Evolutionary conservation across 441 rosid genomes (phyloP).

Genomic region (Populus hybrid): DNA sequence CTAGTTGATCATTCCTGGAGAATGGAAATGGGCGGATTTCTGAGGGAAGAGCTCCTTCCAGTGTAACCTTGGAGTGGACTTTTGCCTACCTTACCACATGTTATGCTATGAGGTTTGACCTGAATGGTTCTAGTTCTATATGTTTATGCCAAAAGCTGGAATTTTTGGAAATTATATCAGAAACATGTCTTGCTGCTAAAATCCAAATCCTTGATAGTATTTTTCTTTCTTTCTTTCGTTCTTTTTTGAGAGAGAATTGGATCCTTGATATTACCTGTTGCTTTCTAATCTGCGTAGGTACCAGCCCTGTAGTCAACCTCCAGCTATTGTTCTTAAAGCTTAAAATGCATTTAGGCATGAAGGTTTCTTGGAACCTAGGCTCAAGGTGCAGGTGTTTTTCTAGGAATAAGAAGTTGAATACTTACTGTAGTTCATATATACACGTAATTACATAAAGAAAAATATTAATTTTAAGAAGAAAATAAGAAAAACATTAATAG

Average conservation of each 20-base stretch:
- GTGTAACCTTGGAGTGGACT: constrained; percentile 23
- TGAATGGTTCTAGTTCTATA: constrained; percentile 4
- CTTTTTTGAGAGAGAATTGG: not conserved
- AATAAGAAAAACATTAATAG: no score
- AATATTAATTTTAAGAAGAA: no score
- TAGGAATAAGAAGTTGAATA: not conserved
- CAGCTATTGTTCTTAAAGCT: not conserved
- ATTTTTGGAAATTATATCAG: not conserved
- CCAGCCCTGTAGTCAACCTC: not conserved
- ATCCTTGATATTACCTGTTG: not conserved
- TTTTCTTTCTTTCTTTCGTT: no score
- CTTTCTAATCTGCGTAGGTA: constrained; percentile 1
- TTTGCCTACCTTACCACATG: constrained; percentile 5
- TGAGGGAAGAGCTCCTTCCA: constrained; percentile 50
- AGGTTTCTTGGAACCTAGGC: not conserved
- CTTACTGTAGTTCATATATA: not conserved
- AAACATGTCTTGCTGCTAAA: not conserved
- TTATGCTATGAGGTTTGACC: constrained; percentile 34
- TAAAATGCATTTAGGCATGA: not conserved
- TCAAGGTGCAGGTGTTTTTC: not conserved
- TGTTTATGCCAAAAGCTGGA: not conserved
- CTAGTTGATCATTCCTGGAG: constrained; percentile 88
- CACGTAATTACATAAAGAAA: no score
- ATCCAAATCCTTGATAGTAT: not conserved
- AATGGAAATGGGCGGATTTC: constrained; percentile 85